phyloP scores from a whole-genome alignment of 805 yeast genomes.

The Priceomyces carsonii region DNA sequence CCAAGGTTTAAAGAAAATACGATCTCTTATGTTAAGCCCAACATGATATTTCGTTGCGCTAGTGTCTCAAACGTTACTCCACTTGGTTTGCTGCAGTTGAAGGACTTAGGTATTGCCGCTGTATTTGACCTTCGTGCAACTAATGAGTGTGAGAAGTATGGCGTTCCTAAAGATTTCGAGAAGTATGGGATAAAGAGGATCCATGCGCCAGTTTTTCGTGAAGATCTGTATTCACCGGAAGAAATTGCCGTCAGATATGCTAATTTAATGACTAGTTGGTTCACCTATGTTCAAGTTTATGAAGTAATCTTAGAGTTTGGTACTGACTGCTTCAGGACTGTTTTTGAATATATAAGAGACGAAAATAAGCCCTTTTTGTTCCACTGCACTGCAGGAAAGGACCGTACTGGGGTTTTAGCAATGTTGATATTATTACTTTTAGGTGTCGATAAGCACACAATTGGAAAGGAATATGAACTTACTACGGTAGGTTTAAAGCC shows the following conservation, averaged over 20 bases:
- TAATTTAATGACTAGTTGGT: constrained; percentile 57
- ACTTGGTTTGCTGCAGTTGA: constrained; percentile 45
- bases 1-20: constrained; percentile 24
- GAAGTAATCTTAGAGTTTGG: constrained; percentile 57
- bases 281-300: constrained; percentile 65
- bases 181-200: constrained; percentile 47
- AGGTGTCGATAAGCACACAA: constrained; percentile 65
- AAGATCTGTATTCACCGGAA: constrained; percentile 62
- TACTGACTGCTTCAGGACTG: constrained; percentile 42
- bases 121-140: constrained; percentile 70
- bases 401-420: constrained; percentile 74
- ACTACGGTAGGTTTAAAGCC: constrained; percentile 65
- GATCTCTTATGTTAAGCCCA: constrained; percentile 51
- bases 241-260: constrained; percentile 57
- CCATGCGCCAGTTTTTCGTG: constrained; percentile 58
- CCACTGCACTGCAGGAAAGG: constrained; percentile 88
- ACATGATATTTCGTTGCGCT: constrained; percentile 64
- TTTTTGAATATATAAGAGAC: constrained; percentile 60
- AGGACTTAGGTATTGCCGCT: constrained; percentile 47
- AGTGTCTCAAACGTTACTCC: constrained; percentile 53
- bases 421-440: constrained; percentile 64
- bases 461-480: constrained; percentile 76
- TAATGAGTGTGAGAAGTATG: constrained; percentile 52
- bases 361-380: constrained; percentile 48
- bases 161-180: constrained; percentile 36